These are phyloP conservation scores for Podospora conica DNA, from an alignment of 495 filamentous ascomycete genomes.

Conservation along the genomic window DNA sequence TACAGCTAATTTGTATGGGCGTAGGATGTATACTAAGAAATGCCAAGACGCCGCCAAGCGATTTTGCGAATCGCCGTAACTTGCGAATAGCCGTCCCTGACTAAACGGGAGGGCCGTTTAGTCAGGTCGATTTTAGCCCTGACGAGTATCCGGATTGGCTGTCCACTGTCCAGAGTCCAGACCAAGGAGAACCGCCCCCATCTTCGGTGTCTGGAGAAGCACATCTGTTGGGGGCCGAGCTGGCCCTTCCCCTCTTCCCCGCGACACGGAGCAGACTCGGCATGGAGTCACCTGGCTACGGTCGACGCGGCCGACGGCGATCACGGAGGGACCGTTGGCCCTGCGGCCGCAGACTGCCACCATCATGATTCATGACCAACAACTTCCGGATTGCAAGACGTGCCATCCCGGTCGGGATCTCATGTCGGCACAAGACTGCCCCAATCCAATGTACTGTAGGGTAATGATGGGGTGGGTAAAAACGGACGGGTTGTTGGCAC, in stretches of 20 bases:
- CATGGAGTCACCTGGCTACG: not conserved
- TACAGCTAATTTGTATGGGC: too few relatives aligned
- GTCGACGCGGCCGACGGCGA: not conserved
- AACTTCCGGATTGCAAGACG: not conserved
- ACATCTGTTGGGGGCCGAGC: not conserved
- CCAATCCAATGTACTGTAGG: too few relatives aligned
- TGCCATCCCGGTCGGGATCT: not conserved
- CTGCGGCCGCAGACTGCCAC: not conserved
- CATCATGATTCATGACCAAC: not conserved
- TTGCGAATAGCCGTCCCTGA: too few relatives aligned
- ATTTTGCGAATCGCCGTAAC: too few relatives aligned
- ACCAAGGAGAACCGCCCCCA: not conserved
- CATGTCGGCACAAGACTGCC: not conserved
- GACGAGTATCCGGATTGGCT: not conserved
- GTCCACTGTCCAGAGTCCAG: not conserved
- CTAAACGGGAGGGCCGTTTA: too few relatives aligned
- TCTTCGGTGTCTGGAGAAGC: not conserved
- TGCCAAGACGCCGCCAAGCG: too few relatives aligned
- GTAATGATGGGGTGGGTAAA: not conserved
- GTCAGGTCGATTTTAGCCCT: too few relatives aligned
- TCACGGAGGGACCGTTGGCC: not conserved
- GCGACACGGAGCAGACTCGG: not conserved
- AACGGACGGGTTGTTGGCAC: not conserved
- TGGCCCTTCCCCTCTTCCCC: not conserved
- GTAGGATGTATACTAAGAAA: too few relatives aligned